Conservation (phyloP, 2,329 filamentous ascomycete genomes). For the Talaromyces sp. region DNA sequence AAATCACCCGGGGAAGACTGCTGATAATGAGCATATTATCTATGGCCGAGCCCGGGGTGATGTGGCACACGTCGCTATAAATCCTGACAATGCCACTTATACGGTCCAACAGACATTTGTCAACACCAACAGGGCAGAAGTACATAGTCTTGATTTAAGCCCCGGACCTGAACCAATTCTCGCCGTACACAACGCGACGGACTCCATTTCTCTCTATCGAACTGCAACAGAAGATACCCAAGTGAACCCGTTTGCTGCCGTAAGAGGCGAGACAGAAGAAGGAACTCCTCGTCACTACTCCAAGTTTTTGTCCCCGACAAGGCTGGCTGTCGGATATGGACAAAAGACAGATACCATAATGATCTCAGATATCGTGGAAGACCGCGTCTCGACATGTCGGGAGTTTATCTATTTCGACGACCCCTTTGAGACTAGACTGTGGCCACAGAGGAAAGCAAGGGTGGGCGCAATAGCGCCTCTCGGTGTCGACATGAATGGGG, state of each 20-base stretch:
- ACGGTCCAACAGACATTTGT: constrained; percentile 35
- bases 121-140: constrained; percentile 38
- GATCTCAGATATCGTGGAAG: constrained; percentile 47
- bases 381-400: constrained; percentile 34
- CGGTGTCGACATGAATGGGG: constrained; percentile 15
- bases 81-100: constrained; percentile 21
- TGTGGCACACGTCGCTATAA: constrained; percentile 36
- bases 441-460: constrained; percentile 15
- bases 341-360: constrained; percentile 38
- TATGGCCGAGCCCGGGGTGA: constrained; percentile 53
- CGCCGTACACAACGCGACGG: constrained; percentile 47
- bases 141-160: constrained; percentile 46
- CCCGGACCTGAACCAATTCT: constrained; percentile 38
- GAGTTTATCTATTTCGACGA: constrained; percentile 28
- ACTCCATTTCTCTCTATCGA: constrained; percentile 43
- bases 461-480: constrained; percentile 34
- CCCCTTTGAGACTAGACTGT: not conserved
- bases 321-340: constrained; percentile 47
- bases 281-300: constrained; percentile 42
- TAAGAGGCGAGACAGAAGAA: constrained; percentile 16
- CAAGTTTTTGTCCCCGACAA: constrained; percentile 45
- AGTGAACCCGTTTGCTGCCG: constrained; percentile 31
- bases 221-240: constrained; percentile 26
- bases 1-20: constrained; percentile 27
- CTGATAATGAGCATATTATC: constrained; percentile 43